phyloP scores from a whole-genome alignment of 164 flowering plant genomes.

The Sedum album region DNA sequence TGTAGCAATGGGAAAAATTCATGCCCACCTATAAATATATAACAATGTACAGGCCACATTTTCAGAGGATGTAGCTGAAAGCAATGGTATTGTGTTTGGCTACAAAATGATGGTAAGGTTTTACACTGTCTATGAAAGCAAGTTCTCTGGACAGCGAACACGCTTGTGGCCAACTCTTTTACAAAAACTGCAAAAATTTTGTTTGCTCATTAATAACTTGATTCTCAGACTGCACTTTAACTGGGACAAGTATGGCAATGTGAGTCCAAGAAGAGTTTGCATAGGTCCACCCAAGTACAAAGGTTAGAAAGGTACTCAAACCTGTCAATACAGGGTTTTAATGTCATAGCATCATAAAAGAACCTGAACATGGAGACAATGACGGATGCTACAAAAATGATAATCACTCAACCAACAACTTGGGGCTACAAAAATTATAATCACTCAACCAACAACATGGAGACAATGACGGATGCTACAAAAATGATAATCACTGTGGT shows the following conservation, averaged over 20 bases:
- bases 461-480: no score
- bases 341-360: not conserved
- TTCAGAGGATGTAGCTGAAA: not conserved
- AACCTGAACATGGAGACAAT: no score
- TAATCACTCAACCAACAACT: no score
- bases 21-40: slow-evolving; percentile 55
- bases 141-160: slow-evolving; percentile 84
- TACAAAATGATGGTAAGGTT: not conserved
- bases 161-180: slow-evolving; percentile 71
- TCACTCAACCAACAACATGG: no score
- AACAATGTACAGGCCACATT: not conserved
- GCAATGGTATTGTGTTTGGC: not conserved
- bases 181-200: slow-evolving; percentile 58
- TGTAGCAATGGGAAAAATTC: slow-evolving; percentile 73
- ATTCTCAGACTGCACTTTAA: slow-evolving; percentile 81
- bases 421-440: no score
- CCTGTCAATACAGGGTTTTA: not conserved
- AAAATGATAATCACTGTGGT: no score
- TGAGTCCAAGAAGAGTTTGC: slow-evolving; percentile 98
- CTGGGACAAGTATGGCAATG: slow-evolving; percentile 88
- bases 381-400: no score
- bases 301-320: not conserved
- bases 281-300: slow-evolving; percentile 77
- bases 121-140: slow-evolving; percentile 73
- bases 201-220: slow-evolving; percentile 73